Base-by-base conservation (phyloP, 495 filamentous ascomycete species). In the Penicillium coffeae region DNA sequence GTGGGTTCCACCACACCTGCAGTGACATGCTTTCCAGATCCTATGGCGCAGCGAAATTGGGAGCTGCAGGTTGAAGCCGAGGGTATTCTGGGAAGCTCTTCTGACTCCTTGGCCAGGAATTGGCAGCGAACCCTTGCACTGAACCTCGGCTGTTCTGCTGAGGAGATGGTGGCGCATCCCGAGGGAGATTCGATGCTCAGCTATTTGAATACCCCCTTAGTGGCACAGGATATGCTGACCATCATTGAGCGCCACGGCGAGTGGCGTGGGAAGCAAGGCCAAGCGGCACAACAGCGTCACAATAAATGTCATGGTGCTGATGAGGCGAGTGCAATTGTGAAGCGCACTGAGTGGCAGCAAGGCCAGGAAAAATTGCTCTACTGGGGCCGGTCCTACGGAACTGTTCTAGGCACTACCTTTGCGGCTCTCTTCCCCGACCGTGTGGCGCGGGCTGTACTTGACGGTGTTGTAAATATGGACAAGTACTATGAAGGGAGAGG, bases 381-480 rank as follows among this genome's bases (percentile, higher is more conserved):
- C 39, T 85, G 84, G 70, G 78, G 85, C 8, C 76, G 85, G 13
- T 84, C 79, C n/a, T 88, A 88, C 54, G 85, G 85, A 2, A 45
- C 43, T 3, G 18, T 45, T 21, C 15, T 45, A 5, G 43, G 43
- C 9, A 33, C 32, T 1, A 45, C 43, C 22, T 79, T 80, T 50
- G 75, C 76, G 2, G 68, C 75, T 1, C 73, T 82, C 56, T 77
- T 69, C 25, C 79, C 79, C 0, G 65, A 78, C 38, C 73, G 77
- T 21, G 59, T 82, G 12, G 56, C 60, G 3, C 70, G 78, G 7
- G 55, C 70, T 20, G 58, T 81, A 3, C 63, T 83, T 5, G 79
- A 83, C 43, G 79, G 70, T 2, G 79, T 82, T 7, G 75, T 76
- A 13, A 59, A 88, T 51, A 71, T 66, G 41, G 58, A 68, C 34